Base-by-base conservation (phyloP, 306 rosid species). In the Inga leiocalycina region DNA sequence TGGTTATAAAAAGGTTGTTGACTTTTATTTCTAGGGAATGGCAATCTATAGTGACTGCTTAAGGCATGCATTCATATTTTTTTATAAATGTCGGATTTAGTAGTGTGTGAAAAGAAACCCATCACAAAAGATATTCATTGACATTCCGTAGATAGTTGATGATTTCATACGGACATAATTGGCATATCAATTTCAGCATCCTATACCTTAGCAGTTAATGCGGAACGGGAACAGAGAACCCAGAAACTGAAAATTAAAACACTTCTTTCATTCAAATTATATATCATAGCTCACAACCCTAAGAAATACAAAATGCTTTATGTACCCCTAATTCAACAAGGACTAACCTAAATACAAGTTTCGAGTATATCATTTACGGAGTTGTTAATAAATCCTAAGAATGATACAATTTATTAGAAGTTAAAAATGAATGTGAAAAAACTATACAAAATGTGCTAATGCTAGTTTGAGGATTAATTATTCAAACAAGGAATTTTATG, bases 21-120 rank as follows among this genome's bases (percentile, higher is more conserved):
- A 79, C 85, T 72, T 84, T 56, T 71, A 30, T 81, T 57, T 64
- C 44, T 56, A 56, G 64, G 64, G 27, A 56, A 56, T 56, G 64
- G 64, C 22, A 56, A 20, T 3, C 22, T 56, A 20, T n/a, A 56
- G 64, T n/a, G 30, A 19, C 64, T n/a, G 64, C 12, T 56, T 56
- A 56, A n/a, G 64, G 64, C 30, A 20, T 56, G 43, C 59, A 46
- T 67, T 75, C 64, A 73, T 59, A 59, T 9, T 74, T 74, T 30
- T 67, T 66, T 10, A 72, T 43, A 48, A 61, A 72, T 61, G 74
- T 71, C 61, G 41, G 74, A 72, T 71, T 66, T 64, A 48, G 70
- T 49, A 15, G 71, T 35, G 16, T 76, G 34, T 34, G 56, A 70
- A 41, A 66, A 79, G 48, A 72, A 52, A 62, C 62, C 66, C 64